A percentile compares a stretch with the other conserved stretches of the same genome.
phyloP scores from a whole-genome alignment of 768 basidiomycete genomes.

The Astraeus odoratus region DNA sequence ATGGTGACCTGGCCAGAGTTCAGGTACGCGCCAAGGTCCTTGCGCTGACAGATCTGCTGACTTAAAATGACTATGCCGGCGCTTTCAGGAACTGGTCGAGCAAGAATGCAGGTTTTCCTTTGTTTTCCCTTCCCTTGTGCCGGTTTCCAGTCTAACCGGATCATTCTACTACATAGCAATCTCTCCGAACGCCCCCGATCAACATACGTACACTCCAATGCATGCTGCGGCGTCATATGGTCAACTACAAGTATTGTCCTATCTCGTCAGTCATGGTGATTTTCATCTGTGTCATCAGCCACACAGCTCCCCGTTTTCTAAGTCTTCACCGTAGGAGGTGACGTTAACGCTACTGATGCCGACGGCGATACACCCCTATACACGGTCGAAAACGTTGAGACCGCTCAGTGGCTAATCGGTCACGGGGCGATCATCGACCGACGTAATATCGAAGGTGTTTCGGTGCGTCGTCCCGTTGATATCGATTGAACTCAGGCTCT shows the following conservation, averaged over 20 bases:
- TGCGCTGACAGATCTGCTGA: conserved; percentile 1
- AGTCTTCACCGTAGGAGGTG: conserved; percentile 49
- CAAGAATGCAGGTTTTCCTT: conserved; percentile 39
- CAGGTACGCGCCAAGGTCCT: conserved; percentile 42
- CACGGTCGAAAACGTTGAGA: conserved; percentile 76
- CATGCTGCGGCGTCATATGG: conserved; percentile 94
- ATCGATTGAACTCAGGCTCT: not conserved
- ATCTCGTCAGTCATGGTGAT: conserved; percentile 66
- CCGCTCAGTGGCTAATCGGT: conserved; percentile 71
- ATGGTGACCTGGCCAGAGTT: conserved; percentile 78
- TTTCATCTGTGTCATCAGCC: not conserved
- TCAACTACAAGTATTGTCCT: conserved; percentile 67
- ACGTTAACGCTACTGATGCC: conserved; percentile 78
- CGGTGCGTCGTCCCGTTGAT: conserved; percentile 42
- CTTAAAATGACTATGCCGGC: conserved; percentile 1
- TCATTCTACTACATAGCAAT: conserved; percentile 39
- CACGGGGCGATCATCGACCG: conserved; percentile 63
- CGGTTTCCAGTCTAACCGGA: conserved; percentile 31
- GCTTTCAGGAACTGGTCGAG: conserved; percentile 55
- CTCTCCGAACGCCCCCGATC: conserved; percentile 67
- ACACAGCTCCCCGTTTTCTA: not conserved
- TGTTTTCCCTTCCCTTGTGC: conserved; percentile 15
- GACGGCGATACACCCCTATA: conserved; percentile 93
- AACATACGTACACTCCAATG: conserved; percentile 80
- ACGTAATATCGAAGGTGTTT: conserved; percentile 66